These are phyloP conservation scores for Talaromyces atroroseus DNA, from an alignment of 2,329 filamentous ascomycete species.

Conservation along the genomic window DNA sequence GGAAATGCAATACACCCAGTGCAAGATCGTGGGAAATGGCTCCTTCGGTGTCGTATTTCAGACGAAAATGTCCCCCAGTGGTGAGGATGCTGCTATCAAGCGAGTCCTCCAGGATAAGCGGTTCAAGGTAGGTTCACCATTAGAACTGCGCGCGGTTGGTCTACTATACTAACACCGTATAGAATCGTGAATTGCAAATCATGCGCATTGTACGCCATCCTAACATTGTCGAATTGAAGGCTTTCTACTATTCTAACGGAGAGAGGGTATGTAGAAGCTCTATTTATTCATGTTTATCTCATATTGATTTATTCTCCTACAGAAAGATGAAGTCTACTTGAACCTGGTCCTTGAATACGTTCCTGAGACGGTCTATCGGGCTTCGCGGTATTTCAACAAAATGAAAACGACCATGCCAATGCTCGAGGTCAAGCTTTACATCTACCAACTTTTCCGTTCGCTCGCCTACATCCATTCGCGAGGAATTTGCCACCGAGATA, in stretches of 20 bases:
- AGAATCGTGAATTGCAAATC: constrained; percentile 99
- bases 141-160: neutral
- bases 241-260: constrained; percentile 99
- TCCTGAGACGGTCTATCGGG: constrained; percentile 95
- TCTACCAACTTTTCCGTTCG: constrained; percentile 97
- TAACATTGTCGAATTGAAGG: constrained; percentile 98
- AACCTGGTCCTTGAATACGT: constrained; percentile 98
- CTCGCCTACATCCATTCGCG: constrained; percentile 98
- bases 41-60: constrained; percentile 99
- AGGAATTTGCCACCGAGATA: constrained; percentile 97
- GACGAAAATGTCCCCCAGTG: constrained; percentile 95
- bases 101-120: constrained; percentile 97
- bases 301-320: constrained; percentile 6
- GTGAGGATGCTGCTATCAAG: constrained; percentile 98
- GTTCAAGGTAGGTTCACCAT: constrained; percentile 71
- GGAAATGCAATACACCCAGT: constrained; percentile 97
- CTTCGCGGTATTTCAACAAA: constrained; percentile 98
- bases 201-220: constrained; percentile 99
- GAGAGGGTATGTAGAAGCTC: constrained; percentile 67
- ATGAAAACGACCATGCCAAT: constrained; percentile 99
- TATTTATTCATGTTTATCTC: neutral
- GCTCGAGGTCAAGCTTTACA: constrained; percentile 98
- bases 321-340: constrained; percentile 98
- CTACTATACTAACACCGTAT: constrained; percentile 27
- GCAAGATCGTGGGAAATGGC: constrained; percentile 98